Base-by-base conservation (phyloP, 148 eudicot species). In the Fagopyrum tataricum region DNA sequence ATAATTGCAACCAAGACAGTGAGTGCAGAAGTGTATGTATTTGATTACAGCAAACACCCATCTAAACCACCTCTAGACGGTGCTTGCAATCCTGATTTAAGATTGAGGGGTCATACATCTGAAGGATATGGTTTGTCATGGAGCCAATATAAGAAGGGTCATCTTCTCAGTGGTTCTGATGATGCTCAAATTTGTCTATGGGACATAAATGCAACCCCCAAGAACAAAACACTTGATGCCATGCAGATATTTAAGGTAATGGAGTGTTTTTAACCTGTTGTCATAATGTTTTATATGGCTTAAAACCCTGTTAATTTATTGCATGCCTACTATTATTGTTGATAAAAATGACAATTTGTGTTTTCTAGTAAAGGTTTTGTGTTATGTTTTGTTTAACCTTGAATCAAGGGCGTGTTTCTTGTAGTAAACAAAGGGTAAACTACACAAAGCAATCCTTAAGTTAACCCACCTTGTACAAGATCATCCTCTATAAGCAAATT, bases 91-190 rank as follows among this genome's bases (percentile, higher is more conserved):
- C 98, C 98, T 49, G 98, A 93, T 78, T 81, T 91, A 85, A 87
- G 94, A 82, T 79, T 93, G 74, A 87, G 90, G 61, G 98, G 98
- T 26, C 98, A 90, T 79, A 87, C 64, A 68, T 86, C 87, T 41
- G 96, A 90, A 84, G 97, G 97, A 61, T 91, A 87, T 79, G 94
- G 97, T 61, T 83, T 91, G 73, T 89, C 94, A 4, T 89, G 97
- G 97, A 91, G 94, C 76, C 82, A 79, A 40, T 87, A 84, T 75
- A 91, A 86, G 83, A 82, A 76, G 70, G 94, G 94, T 40, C 89
- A 87, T 84, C 73, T 89, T 75, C 76, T 89, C 82, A 89, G 94
- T 79, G 91, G 94, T 51, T 87, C 94, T 64, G 91, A 89, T 82
- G 94, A 89, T 85, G 94, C 94, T 72, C 91, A 85, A 71, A 89